These are phyloP conservation scores for Botrytis fabae DNA, from an alignment of 2,329 filamentous ascomycete genomes.

Conservation along the genomic window DNA sequence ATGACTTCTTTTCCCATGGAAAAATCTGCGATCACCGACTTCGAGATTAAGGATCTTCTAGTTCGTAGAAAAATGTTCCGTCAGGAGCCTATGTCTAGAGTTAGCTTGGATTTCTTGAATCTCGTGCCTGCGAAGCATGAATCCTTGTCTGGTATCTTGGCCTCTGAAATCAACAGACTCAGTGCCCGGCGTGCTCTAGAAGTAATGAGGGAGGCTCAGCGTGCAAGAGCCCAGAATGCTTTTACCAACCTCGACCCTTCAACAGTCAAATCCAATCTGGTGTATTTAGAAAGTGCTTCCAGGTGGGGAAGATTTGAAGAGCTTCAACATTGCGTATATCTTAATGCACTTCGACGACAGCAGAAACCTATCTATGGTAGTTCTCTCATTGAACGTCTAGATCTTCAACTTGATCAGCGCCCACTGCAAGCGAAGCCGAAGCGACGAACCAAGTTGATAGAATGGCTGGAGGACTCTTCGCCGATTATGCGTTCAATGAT, in stretches of 20 bases:
- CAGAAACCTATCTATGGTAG: slow-evolving; percentile 80
- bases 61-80: slow-evolving; percentile 67
- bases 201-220: slow-evolving; percentile 71
- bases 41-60: slow-evolving; percentile 68
- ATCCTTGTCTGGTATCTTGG: slow-evolving; percentile 54
- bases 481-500: slow-evolving; percentile 64
- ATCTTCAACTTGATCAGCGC: slow-evolving; percentile 59
- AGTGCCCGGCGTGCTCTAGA: slow-evolving; percentile 70
- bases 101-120: slow-evolving; percentile 77
- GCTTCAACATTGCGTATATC: slow-evolving; percentile 75
- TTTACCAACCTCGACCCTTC: slow-evolving; percentile 61
- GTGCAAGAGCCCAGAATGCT: slow-evolving; percentile 57
- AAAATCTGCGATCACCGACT: slow-evolving; percentile 73
- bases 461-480: slow-evolving; percentile 75
- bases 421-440: slow-evolving; percentile 61
- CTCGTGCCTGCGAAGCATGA: slow-evolving; percentile 74
- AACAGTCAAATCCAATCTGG: slow-evolving; percentile 67
- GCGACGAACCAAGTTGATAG: slow-evolving; percentile 62
- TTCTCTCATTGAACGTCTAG: slow-evolving; percentile 73
- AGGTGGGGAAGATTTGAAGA: slow-evolving; percentile 73
- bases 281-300: slow-evolving; percentile 69
- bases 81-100: slow-evolving; percentile 59
- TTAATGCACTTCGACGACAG: slow-evolving; percentile 79
- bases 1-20: slow-evolving; percentile 95
- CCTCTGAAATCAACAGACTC: slow-evolving; percentile 61